phyloP scores from a whole-genome alignment of 2,329 filamentous ascomycete species.

The Fusarium subglutinans region DNA sequence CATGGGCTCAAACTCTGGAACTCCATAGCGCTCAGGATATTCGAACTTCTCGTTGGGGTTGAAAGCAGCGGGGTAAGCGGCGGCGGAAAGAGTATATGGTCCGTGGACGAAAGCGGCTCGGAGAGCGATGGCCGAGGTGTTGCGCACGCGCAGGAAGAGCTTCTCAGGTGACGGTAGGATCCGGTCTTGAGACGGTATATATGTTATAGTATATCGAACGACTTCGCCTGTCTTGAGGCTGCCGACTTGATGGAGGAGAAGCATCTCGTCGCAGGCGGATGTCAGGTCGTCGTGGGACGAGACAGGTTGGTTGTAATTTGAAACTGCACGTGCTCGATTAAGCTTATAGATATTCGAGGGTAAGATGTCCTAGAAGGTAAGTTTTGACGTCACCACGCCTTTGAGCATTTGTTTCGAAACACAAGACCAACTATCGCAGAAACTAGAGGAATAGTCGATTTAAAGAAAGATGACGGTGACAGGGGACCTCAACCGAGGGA shows the following conservation, averaged over 20 bases:
- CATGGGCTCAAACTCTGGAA: conserved; percentile 94
- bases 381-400: conserved; percentile 43
- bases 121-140: conserved; percentile 88
- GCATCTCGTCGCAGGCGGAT: conserved; percentile 64
- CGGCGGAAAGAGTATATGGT: conserved; percentile 88
- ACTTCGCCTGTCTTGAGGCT: conserved; percentile 95
- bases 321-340: conserved; percentile 14
- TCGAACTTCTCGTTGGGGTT: conserved; percentile 83
- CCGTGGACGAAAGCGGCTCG: conserved; percentile 97
- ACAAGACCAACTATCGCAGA: background rate
- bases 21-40: conserved; percentile 74
- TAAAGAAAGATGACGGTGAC: background rate
- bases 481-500: conserved; percentile 21
- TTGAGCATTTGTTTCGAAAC: conserved; percentile 5
- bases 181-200: conserved; percentile 87
- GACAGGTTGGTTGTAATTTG: background rate
- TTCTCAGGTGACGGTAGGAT: conserved; percentile 86
- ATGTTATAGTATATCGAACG: conserved; percentile 90
- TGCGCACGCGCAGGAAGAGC: conserved; percentile 88
- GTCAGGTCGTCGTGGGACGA: conserved; percentile 2
- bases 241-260: conserved; percentile 90
- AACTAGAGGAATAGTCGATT: background rate
- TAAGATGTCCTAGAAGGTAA: conserved; percentile 17
- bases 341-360: background rate
- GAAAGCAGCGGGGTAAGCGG: conserved; percentile 85